Base-by-base conservation (phyloP, 495 filamentous ascomycete species). In the Penicillium longicatenatum region DNA sequence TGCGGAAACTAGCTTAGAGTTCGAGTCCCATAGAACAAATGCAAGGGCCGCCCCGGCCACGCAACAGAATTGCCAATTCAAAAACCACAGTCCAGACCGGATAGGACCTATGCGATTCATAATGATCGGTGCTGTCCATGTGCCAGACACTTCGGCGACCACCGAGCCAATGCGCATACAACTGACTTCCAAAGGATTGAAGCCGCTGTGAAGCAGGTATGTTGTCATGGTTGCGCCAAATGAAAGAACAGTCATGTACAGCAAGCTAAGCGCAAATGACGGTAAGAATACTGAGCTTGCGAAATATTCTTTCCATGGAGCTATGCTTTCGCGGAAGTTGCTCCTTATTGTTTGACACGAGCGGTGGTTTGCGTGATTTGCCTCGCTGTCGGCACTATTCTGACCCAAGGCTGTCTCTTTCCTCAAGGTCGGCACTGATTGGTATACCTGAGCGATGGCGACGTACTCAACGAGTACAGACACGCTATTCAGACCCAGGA, bases 191-290 rank as follows among this genome's bases (percentile, higher is more conserved):
- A 81, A 68, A 1, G 82, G 65, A 9, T 69, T 82, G 58, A 83
- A 85, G 5, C 83, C 82, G 10, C 75, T 74, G 35, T 76, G 74
- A 6, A 88, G 70, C 5, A 88, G 73, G 56, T 82, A 87, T 0
- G 84, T 85, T 54, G 85, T 72, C 80, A 88, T 85, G 45, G 82
- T 83, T 5, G 79, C 75, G 0, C 76, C 75, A 51, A 86, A 88
- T 9, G 76, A 75, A 6, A 88, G 75, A 0, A 85, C 83, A 0
- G 84, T 86, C 17, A 88, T 66, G 57, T 87, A 86, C 6, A 86
- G 73, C 0, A 88, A 63, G 6, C 81, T 74, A 0, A 82, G 64
- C 0, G 83, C 65, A 17, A 88, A 70, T 0, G 84, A 86, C 0
- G 84, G 78, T 2, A 83, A 60, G 61, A 79, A 84, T 31, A 80